Evolutionary conservation across 192 early-diverging fungal species (phyloP), one percentile per base, ranked within the genome.

Genomic region (Coemansia sp.): DNA sequence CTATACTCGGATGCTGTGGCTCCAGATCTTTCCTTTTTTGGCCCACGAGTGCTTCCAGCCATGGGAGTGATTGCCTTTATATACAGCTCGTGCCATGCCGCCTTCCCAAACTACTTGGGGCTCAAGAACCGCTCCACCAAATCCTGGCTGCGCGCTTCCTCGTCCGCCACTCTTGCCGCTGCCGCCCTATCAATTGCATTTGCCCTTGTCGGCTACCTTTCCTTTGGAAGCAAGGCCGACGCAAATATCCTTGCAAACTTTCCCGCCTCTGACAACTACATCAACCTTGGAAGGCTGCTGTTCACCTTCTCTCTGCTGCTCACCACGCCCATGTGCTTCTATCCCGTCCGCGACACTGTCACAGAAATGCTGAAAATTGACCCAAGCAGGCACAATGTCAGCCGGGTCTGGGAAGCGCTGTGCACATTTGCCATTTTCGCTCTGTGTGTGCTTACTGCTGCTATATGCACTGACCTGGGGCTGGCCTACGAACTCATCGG

Each of bases 201-300:
- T 84, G 89, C 86, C 6, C 67, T 85, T 26, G 72, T 84, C 43
- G 89, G 89, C 6, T 89, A 84, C 58, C 60, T 89, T 20, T 75
- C 81, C 11, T 90, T 90, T 73, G 89, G 89, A 49, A 68, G 72
- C 23, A 76, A 74, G 38, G 82, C 85, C 1, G 23, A 77, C 38
- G 77, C 88, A 39, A 90, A 90, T 38, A 80, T 90, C 43, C 84
- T 90, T 44, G 84, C 80, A 36, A 88, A 85, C 60, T 90, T 90
- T 59, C 87, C 88, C 0, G 35, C 61, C 0, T 77, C 84, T 7
- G 89, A 90, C 65, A 55, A 48, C 18, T 63, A 79, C 23, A 86
- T 89, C 60, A 90, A 90, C 67, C 45, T 86, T 57, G 87, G 84
- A 1, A 86, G 89, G 18, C 70, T 88, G 16, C 41, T 88, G 34